phyloP scores from a whole-genome alignment of 2,329 filamentous ascomycete species.

The Nigrograna mackinnonii region DNA sequence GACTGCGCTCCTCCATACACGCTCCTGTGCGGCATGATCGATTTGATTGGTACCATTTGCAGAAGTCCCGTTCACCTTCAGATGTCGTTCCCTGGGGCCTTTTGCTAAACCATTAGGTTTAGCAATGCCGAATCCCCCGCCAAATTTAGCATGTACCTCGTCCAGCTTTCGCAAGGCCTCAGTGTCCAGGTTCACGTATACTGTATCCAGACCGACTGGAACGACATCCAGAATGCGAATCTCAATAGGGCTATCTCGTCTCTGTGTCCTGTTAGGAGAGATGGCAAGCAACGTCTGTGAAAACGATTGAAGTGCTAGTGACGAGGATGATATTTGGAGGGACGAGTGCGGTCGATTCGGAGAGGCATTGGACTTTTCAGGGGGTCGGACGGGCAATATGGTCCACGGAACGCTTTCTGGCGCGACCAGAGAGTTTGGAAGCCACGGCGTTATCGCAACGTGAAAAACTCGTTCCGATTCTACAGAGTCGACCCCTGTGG shows the following conservation, averaged over 20 bases:
- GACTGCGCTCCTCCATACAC: slow-evolving; percentile 52
- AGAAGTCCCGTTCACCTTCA: slow-evolving; percentile 42
- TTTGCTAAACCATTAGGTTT: slow-evolving; percentile 36
- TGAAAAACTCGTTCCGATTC: slow-evolving; percentile 48
- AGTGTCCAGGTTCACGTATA: slow-evolving; percentile 85
- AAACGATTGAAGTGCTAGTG: slow-evolving; percentile 76
- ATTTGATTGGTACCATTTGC: slow-evolving; percentile 16
- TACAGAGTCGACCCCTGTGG: slow-evolving; percentile 7
- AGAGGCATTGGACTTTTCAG: slow-evolving; percentile 33
- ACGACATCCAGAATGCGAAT: slow-evolving; percentile 81
- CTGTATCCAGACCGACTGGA: slow-evolving; percentile 77
- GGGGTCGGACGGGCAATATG: slow-evolving; percentile 72
- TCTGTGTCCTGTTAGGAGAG: slow-evolving; percentile 74
- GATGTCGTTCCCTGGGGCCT: slow-evolving; percentile 28
- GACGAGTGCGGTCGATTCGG: slow-evolving; percentile 67
- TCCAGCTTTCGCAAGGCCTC: slow-evolving; percentile 79
- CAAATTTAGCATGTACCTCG: slow-evolving; percentile 82
- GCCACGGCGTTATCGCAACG: slow-evolving; percentile 76
- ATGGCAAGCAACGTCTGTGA: slow-evolving; percentile 72
- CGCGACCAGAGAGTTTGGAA: slow-evolving; percentile 55
- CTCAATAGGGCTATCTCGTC: slow-evolving; percentile 78
- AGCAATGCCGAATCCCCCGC: slow-evolving; percentile 57
- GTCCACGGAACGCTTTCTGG: slow-evolving; percentile 76
- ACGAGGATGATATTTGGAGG: slow-evolving; percentile 76
- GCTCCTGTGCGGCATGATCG: slow-evolving; percentile 32